Evolutionary conservation across 2,329 filamentous ascomycete species (phyloP), one percentile per base, ranked within the genome.

Genomic region (Trichoderma pleuroti): DNA sequence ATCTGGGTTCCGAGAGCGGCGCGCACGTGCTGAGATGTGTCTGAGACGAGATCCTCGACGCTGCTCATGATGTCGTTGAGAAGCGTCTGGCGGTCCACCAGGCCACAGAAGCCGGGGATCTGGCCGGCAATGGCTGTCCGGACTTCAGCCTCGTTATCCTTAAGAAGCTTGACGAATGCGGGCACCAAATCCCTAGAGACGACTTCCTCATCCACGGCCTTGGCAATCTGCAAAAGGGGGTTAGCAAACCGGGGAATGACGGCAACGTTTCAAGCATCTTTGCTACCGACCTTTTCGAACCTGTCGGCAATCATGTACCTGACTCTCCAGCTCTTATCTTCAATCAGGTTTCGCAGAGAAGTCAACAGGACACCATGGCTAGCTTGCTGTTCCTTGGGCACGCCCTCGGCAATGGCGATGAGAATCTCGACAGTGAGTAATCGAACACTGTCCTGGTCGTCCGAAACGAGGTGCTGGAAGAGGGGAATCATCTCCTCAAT

Each of bases 321-420:
- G 72, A 99, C 96, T 78, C 96, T 91, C 96, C 96, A 99, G 84
- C 96, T 98, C 89, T 98, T 99, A 82, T 99, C 96, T 78, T 98
- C 96, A 83, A 99, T 98, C 78, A 99, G 83, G 83, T 90, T 97
- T 77, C 96, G 91, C 78, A 99, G 84, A 59, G 95, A 94, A 64
- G 93, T 95, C 77, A 99, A 86, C 71, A 99, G 85, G 70, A 98
- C 93, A 67, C 95, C 96, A 78, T 98, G 95, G 82, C 94, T 98
- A 59, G 93, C 91, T 82, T 99, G 96, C 81, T 99, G 94, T 82
- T 98, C 96, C 84, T 98, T 98, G 72, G 96, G 96, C 34, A 99
- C 94, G 71, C 95, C 93, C 82, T 99, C 96, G 72, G 96, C 95
- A 77, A 99, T 97, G 49, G 95, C 92, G 78, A 98, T 97, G 76